Evolutionary conservation across 495 filamentous ascomycete species (phyloP), one percentile per base, ranked within the genome.

Genomic region (Hyaloscypha bicolor): DNA sequence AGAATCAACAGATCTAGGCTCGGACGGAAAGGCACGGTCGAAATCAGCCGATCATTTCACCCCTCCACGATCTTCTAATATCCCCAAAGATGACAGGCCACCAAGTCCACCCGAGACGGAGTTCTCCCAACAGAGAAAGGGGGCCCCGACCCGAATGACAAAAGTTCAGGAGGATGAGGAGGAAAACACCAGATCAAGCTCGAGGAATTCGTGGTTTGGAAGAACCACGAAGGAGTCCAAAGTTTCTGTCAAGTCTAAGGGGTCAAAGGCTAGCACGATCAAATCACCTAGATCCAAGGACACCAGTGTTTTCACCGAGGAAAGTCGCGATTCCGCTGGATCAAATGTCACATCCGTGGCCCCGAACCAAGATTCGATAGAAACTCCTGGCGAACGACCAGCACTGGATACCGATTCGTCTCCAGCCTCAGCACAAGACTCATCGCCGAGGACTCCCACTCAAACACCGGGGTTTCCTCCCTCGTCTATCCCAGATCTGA

Each of bases 261-360:
- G 80, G 55, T 74, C 72, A 9, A 75, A 71, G 37, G 72, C 72
- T 35, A 74, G 72, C 61, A 74, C 72, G 31, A 56, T 70, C 32
- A 72, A 71, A 51, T 62, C 68, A 42, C 62, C 67, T 19, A 61
- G 30, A n/a, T 3, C 37, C 21, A 59, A 68, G 57, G 32, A 55
- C 30, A 25, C 16, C 52, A 25, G 16, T 52, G 31, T 30, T 56
- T 33, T n/a, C 22, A 37, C 31, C 14, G 39, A 45, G 6, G 69
- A 70, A 30, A 77, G 74, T 25, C 42, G 42, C 11, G 42, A 77
- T 72, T 0, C 78, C 81, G 35, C 81, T 4, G 83, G 84, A 65
- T 93, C 90, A 4, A 85, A 86, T 65, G 86, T 88, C 52, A 93
- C 91, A 25, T 85, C 88, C 8, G 83, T 91, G 64, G 84, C 87